Percentiles rank a stretch among this genome's conserved stretches.
Evolutionary conservation across 441 rosid genomes (phyloP).

Genomic region (Euphorbia corollata): DNA sequence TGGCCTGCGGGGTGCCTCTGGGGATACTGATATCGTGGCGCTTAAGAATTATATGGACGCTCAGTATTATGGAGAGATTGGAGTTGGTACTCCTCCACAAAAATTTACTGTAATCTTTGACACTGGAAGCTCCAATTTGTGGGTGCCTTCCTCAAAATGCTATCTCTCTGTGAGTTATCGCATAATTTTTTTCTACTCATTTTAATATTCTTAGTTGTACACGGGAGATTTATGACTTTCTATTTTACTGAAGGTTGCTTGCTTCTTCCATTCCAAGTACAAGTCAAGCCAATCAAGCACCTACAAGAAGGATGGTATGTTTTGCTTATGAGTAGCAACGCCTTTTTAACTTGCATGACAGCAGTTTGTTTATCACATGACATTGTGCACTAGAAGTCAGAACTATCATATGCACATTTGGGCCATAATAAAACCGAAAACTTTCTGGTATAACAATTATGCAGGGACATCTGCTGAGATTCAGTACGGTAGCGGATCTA

Average conservation of each 20-base stretch:
- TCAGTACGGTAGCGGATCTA: slow-evolving; percentile 63
- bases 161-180: slow-evolving; percentile 47
- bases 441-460: neutral
- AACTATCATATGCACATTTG: neutral
- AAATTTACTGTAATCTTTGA: slow-evolving; percentile 75
- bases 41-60: slow-evolving; percentile 74
- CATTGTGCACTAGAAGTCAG: slow-evolving; percentile 1
- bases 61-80: slow-evolving; percentile 77
- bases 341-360: neutral
- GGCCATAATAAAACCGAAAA: neutral
- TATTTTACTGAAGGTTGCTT: slow-evolving; percentile 42
- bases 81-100: slow-evolving; percentile 67
- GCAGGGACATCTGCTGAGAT: slow-evolving; percentile 58
- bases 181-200: neutral
- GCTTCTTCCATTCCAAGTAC: slow-evolving; percentile 44
- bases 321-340: slow-evolving; percentile 8
- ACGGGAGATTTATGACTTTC: neutral
- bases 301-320: slow-evolving; percentile 56
- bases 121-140: slow-evolving; percentile 78
- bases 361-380: neutral
- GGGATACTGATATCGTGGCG: slow-evolving; percentile 48
- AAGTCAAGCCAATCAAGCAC: slow-evolving; percentile 16
- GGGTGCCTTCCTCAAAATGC: slow-evolving; percentile 80
- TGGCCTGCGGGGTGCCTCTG: slow-evolving; percentile 25
- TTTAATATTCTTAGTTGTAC: neutral